These are phyloP conservation scores for Mycena amicta DNA, from an alignment of 768 basidiomycete genomes.

Conservation along the genomic window DNA sequence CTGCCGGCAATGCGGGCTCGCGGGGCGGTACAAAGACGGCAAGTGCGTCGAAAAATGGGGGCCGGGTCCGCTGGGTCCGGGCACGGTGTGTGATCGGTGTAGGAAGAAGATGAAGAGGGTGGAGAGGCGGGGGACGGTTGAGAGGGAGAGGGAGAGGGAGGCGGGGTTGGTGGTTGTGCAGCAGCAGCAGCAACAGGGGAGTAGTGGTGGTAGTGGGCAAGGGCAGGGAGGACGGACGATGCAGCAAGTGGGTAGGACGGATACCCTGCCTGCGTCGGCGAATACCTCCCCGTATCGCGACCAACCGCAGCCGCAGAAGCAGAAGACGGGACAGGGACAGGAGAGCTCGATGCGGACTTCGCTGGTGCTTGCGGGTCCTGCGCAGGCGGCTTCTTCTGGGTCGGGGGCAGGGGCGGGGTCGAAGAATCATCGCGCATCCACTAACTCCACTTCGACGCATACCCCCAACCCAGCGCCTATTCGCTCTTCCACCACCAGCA, in stretches of 20 bases:
- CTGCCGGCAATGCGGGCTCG: slow-evolving; percentile 73
- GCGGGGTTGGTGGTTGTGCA: neutral
- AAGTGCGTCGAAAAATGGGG: slow-evolving; percentile 91
- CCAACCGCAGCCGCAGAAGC: neutral
- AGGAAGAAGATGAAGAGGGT: slow-evolving; percentile 88
- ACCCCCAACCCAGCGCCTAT: no score
- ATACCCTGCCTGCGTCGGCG: neutral
- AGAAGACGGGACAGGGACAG: neutral
- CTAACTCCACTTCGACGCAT: no score
- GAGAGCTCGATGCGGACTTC: slow-evolving; percentile 18
- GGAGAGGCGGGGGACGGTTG: slow-evolving; percentile 63
- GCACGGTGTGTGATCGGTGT: slow-evolving; percentile 83
- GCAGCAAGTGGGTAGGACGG: neutral
- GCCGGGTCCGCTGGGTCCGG: slow-evolving; percentile 80
- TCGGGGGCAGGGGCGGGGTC: no score
- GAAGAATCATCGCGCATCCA: no score
- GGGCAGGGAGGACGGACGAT: no score
- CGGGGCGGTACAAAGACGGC: slow-evolving; percentile 80
- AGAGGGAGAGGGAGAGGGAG: neutral
- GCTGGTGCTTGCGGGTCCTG: slow-evolving; percentile 23
- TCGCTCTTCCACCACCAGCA: neutral
- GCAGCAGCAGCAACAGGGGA: slow-evolving; percentile 8
- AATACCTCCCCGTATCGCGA: neutral
- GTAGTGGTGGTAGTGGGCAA: no score
- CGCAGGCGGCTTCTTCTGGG: no score